Evolutionary conservation across 768 basidiomycete genomes (phyloP), one percentile per base, ranked within the genome.

Genomic region (Tricholoma saponaceum): DNA sequence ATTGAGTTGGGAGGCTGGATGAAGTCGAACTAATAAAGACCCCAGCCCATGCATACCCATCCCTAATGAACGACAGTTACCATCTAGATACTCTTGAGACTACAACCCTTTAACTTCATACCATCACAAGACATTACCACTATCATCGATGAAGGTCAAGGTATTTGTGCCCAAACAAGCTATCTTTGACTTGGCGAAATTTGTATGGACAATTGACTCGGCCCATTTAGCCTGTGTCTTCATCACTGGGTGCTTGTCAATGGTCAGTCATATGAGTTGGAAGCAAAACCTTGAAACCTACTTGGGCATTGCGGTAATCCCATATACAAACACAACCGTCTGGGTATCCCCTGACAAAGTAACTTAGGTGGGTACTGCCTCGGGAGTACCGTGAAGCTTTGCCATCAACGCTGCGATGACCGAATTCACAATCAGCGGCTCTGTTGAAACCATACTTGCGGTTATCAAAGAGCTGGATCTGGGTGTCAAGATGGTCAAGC

Each of bases 1-100:
- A 80, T 92, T 60, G 91, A 92, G 69, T 78, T 92, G 28, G 83
- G 84, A 75, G 72, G 84, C 72, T 73, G 71, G 65, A 70, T 71
- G 26, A 62, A 71, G n/a, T 51, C 28, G 35, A 23, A 51, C 46
- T 51, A 43, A 52, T 20, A 16, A 30, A 37, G 44, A n/a, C 16
- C 39, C 18, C 2, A 41, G 39, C 39, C 10, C 35, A 9, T 37
- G 35, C 22, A 12, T 51, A 12, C 23, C 16, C 14, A 50, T 25
- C 16, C 28, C 18, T 12, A 33, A 26, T 28, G 3, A 50, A 18
- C 26, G 10, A 6, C 14, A 23, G 13, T 47, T n/a, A 25, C 53
- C 4, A 13, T 37, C 35, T 37, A 13, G 12, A 13, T 16, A n/a
- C 41, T 18, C 16, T 43, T 7, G 23, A 47, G 5, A 6, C 12